Evolutionary conservation across 257 asterid species (phyloP).

Genomic region (Leptodermis oblonga): DNA sequence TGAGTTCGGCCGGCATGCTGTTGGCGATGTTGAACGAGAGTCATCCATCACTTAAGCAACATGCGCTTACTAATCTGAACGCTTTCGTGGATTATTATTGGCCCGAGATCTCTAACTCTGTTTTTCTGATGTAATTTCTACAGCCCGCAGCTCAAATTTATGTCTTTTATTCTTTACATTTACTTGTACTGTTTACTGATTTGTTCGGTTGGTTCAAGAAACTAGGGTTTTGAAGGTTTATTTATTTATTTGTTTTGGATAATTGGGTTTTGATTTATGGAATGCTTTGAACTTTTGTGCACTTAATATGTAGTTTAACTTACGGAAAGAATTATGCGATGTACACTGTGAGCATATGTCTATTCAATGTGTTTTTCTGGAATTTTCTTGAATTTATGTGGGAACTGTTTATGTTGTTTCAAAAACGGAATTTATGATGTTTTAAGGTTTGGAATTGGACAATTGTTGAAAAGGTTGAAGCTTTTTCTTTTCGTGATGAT

Average conservation of each 20-base stretch:
- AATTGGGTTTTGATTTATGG: background rate
- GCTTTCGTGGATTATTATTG: constrained; percentile 78
- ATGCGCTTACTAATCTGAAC: constrained; percentile 82
- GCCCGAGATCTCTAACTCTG: constrained; percentile 97
- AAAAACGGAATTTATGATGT: background rate
- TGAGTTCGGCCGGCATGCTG: constrained; percentile 87
- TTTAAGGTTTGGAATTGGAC: background rate
- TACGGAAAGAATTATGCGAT: background rate
- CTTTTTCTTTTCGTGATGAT: background rate
- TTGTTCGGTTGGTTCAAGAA: background rate
- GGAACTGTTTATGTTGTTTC: background rate
- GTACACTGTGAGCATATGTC: background rate
- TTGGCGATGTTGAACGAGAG: constrained; percentile 87
- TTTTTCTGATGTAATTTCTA: constrained; percentile 55
- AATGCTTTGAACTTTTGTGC: background rate
- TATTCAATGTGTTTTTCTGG: background rate
- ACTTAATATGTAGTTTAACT: background rate
- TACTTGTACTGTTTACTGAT: background rate
- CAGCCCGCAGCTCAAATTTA: background rate
- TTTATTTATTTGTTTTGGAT: background rate
- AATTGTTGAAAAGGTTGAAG: background rate
- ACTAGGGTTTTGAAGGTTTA: background rate
- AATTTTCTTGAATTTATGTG: background rate
- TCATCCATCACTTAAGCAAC: constrained; percentile 75
- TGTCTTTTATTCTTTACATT: background rate